Evolutionary conservation across 1,284 basidiomycete genomes (phyloP), one percentile per base, ranked within the genome.

Genomic region (Cryptococcus neoformans): DNA sequence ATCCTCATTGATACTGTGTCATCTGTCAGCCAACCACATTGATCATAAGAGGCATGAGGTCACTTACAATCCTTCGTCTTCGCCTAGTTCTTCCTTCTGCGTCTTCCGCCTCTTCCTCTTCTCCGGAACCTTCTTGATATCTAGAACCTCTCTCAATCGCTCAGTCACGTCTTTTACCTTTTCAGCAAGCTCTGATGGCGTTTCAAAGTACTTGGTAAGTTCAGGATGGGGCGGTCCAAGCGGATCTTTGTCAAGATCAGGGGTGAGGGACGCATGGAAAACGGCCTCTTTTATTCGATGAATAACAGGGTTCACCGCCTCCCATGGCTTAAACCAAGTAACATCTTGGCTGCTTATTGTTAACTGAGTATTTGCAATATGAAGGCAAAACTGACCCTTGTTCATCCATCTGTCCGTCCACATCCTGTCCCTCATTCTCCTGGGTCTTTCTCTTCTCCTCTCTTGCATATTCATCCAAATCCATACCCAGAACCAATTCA

Each of bases 271-370:
- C 52, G 86, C 85, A 68, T 94, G 92, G 73, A 93, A 89, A 63
- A 94, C 85, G 3, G 93, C 93, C 78, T 96, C 91, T 70, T 95
- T 95, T 54, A 87, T 83, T 41, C 92, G 87, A 70, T 98, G 94
- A 36, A 96, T 83, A 5, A 89, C 85, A 0, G 95, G 93, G 66
- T 95, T 96, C 76, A 85, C 95, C 0, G 90, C 90, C 2, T 86
- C 78, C 1, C 82, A 78, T 0, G 88, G 83, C 59, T 88, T 84
- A 67, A 89, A 95, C 90, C 92, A 98, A 12, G 60, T 55, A 3
- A 85, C 80, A 11, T 83, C 79, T 6, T 21, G 21, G 21, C 42
- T 88, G 89, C 64, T 44, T 45, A 14, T 2, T n/a, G 28, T 57
- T 51, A 14, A 44, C 49, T 21, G 21, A 21, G 21, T 21, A 21